Evolutionary conservation across 2,329 filamentous ascomycete species (phyloP), one percentile per base, ranked within the genome.

Genomic region (Juglanconis oblonga): DNA sequence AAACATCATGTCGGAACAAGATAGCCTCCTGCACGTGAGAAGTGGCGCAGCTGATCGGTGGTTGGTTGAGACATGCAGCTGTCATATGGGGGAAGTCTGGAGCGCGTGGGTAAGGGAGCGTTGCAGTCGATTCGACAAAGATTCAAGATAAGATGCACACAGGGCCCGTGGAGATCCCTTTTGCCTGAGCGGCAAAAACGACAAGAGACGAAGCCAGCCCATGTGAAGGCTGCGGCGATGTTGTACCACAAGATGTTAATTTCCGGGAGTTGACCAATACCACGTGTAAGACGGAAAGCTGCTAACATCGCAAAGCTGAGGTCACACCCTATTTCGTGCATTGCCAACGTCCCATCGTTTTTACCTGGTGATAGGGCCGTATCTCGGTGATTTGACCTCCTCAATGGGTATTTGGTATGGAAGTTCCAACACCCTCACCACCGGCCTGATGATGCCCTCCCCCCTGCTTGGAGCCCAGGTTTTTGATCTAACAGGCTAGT

Each of bases 31-130:
- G 52, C 60, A 62, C 53, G 52, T 59, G 59, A 53, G 54, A 24
- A 47, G 52, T 36, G 52, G 36, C 24, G 45, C 61, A 60, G 61
- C 51, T 62, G 61, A 62, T 52, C 45, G 56, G 52, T 35, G 50
- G 36, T 51, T 58, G 61, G 59, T 60, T 40, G 51, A 57, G 50
- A 60, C 57, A 57, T 62, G 51, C 61, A 62, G 38, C 32, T 60
- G 61, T 54, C 57, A 62, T 59, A 24, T 14, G 54, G 17, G 17
- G 17, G 52, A 42, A 33, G 31, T 17, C 42, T 45, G 40, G 36
- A 49, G 17, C 53, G 45, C 57, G 38, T 51, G 53, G 53, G 17
- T n/a, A 44, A 42, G 45, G 48, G 51, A 40, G 51, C 6, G 32
- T 51, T 35, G 36, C 42, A 17, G 17, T 42, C 48, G 29, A 35